Percentiles rank a stretch among this genome's conserved stretches.
These are phyloP conservation scores for Rugonectria rugulosa DNA, from an alignment of 2,329 filamentous ascomycete genomes.

Conservation along the genomic window DNA sequence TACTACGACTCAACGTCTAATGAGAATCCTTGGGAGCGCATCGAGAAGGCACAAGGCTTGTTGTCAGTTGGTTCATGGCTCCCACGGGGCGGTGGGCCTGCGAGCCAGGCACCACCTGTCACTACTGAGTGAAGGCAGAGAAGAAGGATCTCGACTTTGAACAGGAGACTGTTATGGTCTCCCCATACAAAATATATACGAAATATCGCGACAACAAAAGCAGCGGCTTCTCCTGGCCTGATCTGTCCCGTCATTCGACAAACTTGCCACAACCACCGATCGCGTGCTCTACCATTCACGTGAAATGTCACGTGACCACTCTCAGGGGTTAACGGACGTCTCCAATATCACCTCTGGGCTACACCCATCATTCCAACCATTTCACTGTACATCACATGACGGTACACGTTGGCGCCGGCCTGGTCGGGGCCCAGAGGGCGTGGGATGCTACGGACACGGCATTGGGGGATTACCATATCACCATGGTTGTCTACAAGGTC, in stretches of 20 bases:
- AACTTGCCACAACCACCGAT: not conserved
- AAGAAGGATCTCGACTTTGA: not conserved
- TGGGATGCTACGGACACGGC: slow-evolving; percentile 31
- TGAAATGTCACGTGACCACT: slow-evolving; percentile 32
- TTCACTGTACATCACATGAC: slow-evolving; percentile 32
- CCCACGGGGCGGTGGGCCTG: slow-evolving; percentile 14
- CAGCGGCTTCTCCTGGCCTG: not conserved
- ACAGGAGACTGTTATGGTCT: not conserved
- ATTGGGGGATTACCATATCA: slow-evolving; percentile 40
- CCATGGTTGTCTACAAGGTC: slow-evolving; percentile 17
- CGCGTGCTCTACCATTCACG: slow-evolving; percentile 30
- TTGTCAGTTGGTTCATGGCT: slow-evolving; percentile 56
- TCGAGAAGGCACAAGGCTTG: slow-evolving; percentile 59
- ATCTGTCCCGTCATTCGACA: not conserved
- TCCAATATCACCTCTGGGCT: slow-evolving; percentile 14
- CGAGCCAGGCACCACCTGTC: slow-evolving; percentile 7
- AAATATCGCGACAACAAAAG: not conserved
- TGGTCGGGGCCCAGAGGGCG: slow-evolving; percentile 26
- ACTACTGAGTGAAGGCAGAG: slow-evolving; percentile 22
- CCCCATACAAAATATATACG: not conserved
- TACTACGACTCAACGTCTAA: slow-evolving; percentile 76
- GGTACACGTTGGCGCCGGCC: slow-evolving; percentile 21
- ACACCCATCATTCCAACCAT: slow-evolving; percentile 23
- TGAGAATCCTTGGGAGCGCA: slow-evolving; percentile 73
- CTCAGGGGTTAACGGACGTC: slow-evolving; percentile 32